phyloP scores from a whole-genome alignment of 2,329 filamentous ascomycete species.

The Fusarium avenaceum region DNA sequence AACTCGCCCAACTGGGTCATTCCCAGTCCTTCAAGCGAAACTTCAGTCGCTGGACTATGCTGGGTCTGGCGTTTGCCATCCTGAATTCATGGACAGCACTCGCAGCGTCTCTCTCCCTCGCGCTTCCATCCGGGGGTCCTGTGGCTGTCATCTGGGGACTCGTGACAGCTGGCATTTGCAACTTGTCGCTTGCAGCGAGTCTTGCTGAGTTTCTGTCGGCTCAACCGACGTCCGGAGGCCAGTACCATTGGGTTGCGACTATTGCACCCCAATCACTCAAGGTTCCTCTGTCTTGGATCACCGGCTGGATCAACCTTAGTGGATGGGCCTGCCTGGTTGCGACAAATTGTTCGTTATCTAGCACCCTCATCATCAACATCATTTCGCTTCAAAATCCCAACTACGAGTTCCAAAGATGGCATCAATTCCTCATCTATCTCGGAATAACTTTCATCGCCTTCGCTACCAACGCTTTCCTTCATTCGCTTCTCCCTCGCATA shows the following conservation, averaged over 20 bases:
- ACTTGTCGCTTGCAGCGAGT: slow-evolving; percentile 68
- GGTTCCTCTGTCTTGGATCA: slow-evolving; percentile 50
- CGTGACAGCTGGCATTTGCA: slow-evolving; percentile 53
- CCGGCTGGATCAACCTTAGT: slow-evolving; percentile 74
- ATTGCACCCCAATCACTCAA: slow-evolving; percentile 40
- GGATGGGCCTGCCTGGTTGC: slow-evolving; percentile 76
- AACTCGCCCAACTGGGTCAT: slow-evolving; percentile 40
- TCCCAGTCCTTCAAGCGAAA: slow-evolving; percentile 41
- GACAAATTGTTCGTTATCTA: slow-evolving; percentile 76
- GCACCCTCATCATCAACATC: slow-evolving; percentile 74
- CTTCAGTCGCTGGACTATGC: slow-evolving; percentile 53
- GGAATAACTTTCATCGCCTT: slow-evolving; percentile 50
- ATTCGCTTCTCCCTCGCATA: slow-evolving; percentile 56
- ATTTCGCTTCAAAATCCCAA: slow-evolving; percentile 71
- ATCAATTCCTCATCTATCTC: slow-evolving; percentile 72
- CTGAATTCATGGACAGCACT: slow-evolving; percentile 63
- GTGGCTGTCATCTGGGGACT: slow-evolving; percentile 76
- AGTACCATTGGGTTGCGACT: slow-evolving; percentile 79
- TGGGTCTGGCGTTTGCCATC: slow-evolving; percentile 62
- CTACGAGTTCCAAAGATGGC: slow-evolving; percentile 72
- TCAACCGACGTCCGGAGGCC: slow-evolving; percentile 69
- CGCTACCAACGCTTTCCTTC: slow-evolving; percentile 51
- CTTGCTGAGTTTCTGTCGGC: slow-evolving; percentile 78
- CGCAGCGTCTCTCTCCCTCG: slow-evolving; percentile 60
- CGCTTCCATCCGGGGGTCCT: slow-evolving; percentile 72